Conservation (phyloP, 768 basidiomycete species). For the Daedaleopsis sinensis region DNA sequence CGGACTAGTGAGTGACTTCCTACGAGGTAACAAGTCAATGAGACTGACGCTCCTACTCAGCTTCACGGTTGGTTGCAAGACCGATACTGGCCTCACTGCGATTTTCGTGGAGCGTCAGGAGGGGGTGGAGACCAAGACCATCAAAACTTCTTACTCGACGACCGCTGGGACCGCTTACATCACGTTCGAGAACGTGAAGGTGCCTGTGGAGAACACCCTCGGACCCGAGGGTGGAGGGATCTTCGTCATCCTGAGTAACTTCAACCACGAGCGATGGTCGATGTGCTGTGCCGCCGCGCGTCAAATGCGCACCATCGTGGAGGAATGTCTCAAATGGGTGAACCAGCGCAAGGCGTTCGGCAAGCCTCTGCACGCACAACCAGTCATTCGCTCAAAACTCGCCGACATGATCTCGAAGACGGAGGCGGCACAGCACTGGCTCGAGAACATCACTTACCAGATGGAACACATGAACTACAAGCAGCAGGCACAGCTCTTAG, state of each 20-base stretch:
- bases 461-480: conserved; percentile 87
- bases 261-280: conserved; percentile 95
- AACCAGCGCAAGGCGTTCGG: conserved; percentile 91
- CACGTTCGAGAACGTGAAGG: conserved; percentile 83
- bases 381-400: conserved; percentile 87
- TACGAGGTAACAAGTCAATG: neutral
- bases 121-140: conserved; percentile 81
- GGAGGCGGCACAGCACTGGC: conserved; percentile 83
- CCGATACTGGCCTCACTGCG: conserved; percentile 73
- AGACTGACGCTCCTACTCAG: conserved; percentile 1
- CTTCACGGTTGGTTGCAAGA: conserved; percentile 28
- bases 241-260: conserved; percentile 76
- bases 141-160: conserved; percentile 89
- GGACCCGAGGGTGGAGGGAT: conserved; percentile 79
- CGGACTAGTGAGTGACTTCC: conserved; percentile 33
- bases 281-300: conserved; percentile 77
- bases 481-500: conserved; percentile 71
- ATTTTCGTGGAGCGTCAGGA: conserved; percentile 83
- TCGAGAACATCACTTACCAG: conserved; percentile 86
- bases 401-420: conserved; percentile 87
- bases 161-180: conserved; percentile 87
- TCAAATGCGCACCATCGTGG: conserved; percentile 68
- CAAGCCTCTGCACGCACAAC: conserved; percentile 79
- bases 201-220: conserved; percentile 86
- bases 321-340: conserved; percentile 91